phyloP scores from a whole-genome alignment of 2,329 filamentous ascomycete species.

The Pestalotiopsis sp. region DNA sequence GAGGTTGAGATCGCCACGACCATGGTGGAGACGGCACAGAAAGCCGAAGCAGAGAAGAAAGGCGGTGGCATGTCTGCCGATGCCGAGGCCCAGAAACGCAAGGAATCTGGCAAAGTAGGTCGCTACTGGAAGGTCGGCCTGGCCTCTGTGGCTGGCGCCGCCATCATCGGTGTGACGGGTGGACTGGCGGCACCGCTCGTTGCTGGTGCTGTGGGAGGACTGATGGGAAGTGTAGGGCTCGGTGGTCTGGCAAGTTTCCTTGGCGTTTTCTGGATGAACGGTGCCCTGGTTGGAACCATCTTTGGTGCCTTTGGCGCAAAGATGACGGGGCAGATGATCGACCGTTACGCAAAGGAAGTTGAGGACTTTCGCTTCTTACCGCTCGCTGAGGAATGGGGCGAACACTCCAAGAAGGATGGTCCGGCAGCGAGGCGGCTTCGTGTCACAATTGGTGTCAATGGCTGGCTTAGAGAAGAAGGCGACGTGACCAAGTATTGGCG shows the following conservation, averaged over 20 bases:
- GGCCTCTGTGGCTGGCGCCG: constrained; percentile 84
- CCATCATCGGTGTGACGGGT: constrained; percentile 87
- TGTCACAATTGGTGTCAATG: constrained; percentile 84
- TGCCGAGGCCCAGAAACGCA: constrained; percentile 72
- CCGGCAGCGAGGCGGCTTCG: constrained; percentile 57
- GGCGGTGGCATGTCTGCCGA: constrained; percentile 67
- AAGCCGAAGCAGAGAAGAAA: constrained; percentile 38
- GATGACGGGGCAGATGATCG: constrained; percentile 80
- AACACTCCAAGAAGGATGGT: constrained; percentile 27
- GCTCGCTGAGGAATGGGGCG: constrained; percentile 52
- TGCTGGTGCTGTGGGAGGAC: constrained; percentile 79
- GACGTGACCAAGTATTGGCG: constrained; percentile 83
- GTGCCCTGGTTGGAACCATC: constrained; percentile 80
- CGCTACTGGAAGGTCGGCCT: constrained; percentile 90
- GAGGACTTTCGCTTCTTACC: constrained; percentile 82
- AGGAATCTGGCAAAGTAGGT: constrained; percentile 68
- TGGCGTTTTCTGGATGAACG: constrained; percentile 83
- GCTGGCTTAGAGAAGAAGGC: constrained; percentile 76
- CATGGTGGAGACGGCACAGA: constrained; percentile 68
- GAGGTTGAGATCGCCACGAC: constrained; percentile 77
- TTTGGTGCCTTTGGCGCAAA: constrained; percentile 89
- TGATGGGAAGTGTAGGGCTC: constrained; percentile 84
- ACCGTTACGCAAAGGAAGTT: constrained; percentile 83
- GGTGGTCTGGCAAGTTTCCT: constrained; percentile 86
- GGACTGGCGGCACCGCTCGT: constrained; percentile 88